Evolutionary conservation across 2,329 filamentous ascomycete species (phyloP), one percentile per base, ranked within the genome.

Genomic region (Neodidymelliopsis sp.): DNA sequence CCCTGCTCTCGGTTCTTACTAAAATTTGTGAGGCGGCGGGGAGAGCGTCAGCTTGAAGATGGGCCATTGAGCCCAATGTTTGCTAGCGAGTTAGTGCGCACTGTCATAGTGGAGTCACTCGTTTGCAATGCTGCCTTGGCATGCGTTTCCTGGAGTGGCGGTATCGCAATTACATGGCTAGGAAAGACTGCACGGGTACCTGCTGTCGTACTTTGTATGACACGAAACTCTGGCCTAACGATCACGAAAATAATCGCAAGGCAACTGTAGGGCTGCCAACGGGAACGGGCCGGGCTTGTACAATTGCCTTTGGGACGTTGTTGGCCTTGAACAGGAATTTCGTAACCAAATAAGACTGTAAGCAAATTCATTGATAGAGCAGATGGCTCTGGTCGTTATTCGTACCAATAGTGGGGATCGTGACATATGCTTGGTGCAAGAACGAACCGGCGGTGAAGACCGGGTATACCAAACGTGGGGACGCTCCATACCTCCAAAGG

Each of bases 351-450:
- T 6, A 13, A 12, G 23, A 18, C 15, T 7, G 20, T 27, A 12
- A 44, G 27, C 41, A 16, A 12, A 25, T 45, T 45, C 15, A 50
- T 52, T 42, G 45, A 29, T 30, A 30, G 48, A 53, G 52, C 47
- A 36, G 38, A 8, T 42, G 33, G 54, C 49, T 34, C 41, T 45
- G 30, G 42, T 65, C 61, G 53, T 63, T 40, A 61, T 56, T 60
- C 57, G 48, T 60, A 57, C 46, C 44, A 52, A 58, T 34, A 33
- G 43, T 52, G 45, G 40, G 49, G 46, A 53, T 56, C 38, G 50
- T 52, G 44, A 44, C 28, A 41, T 40, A 18, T 12, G 29, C 30
- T 50, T 40, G 29, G 36, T 58, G 44, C 49, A 49, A 47, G 44
- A 34, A 46, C 25, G 28, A 42, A 49, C n/a, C 30, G 29, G 23